phyloP scores from a whole-genome alignment of 768 basidiomycete genomes.

The Suillus sp. region DNA sequence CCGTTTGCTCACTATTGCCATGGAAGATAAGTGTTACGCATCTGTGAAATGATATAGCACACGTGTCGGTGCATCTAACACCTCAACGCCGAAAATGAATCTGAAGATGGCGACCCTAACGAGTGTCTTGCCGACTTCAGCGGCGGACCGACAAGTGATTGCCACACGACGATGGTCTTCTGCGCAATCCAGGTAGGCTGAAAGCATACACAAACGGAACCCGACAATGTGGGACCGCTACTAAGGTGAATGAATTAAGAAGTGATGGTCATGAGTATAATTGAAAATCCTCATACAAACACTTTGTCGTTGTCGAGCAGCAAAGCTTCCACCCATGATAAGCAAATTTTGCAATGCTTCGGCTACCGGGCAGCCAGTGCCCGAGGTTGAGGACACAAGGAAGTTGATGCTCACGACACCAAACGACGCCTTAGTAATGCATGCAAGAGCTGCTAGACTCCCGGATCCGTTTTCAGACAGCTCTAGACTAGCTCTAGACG shows the following conservation, averaged over 20 bases:
- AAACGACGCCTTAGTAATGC: not conserved
- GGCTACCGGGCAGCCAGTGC: conserved; percentile 2
- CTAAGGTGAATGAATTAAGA: conserved; percentile 1
- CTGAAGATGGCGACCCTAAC: not conserved
- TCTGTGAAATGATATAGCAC: not conserved
- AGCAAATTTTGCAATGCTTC: conserved; percentile 1
- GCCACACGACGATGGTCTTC: not conserved
- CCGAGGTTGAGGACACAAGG: not conserved
- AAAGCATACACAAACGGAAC: too few species aligned
- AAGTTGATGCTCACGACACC: not conserved
- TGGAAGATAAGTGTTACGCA: not conserved
- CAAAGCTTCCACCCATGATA: not conserved
- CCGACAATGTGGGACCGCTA: not conserved
- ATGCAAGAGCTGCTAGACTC: not conserved
- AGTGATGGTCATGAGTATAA: not conserved
- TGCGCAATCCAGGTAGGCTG: not conserved
- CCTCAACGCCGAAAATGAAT: not conserved
- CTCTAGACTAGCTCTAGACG: conserved; percentile 1
- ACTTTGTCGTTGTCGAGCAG: not conserved
- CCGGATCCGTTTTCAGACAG: not conserved
- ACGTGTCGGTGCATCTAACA: conserved; percentile 2
- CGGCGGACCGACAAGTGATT: not conserved
- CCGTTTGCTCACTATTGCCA: not conserved
- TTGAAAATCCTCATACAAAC: conserved; percentile 1
- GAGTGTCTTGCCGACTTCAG: not conserved